Evolutionary conservation across 257 asterid genomes (phyloP), one percentile per base, ranked within the genome.

Genomic region (Nicotiana attenuata): DNA sequence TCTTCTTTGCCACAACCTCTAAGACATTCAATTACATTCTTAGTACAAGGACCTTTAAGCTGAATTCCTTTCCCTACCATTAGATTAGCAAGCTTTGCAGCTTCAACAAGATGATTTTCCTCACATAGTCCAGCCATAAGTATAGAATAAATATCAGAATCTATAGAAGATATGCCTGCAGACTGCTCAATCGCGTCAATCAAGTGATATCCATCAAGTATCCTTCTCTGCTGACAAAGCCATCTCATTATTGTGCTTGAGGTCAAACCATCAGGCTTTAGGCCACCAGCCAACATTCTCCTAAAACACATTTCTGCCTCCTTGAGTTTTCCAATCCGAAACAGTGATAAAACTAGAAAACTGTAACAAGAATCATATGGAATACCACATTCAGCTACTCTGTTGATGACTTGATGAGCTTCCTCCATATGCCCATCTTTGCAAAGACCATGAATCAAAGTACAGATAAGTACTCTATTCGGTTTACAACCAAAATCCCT

Each of bases 381-480:
- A 81, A 88, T 56, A 5, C 81, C 81, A 45, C 73, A 82, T 55
- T 87, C 89, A 63, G 86, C 83, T 78, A 86, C 91, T 76, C 75
- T 90, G 52, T 91, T 90, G 60, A 92, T 78, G 14, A 91, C 81
- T 64, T 84, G 80, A 59, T 82, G 60, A 59, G 92, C 99, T 86
- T 95, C 93, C 55, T 91, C 91, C 10, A 88, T 41, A 68, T 64
- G 84, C 65, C 94, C 97, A 16, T 92, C 89, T 77, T 66, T 84
- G 80, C 96, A 90, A 76, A 95, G 94, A 47, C 96, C 97, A 60
- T 92, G 88, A 26, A 95, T 84, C 66, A 95, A 64, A 77, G 91
- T 82, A 73, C 76, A 71, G 81, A 91, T 81, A 7, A 94, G 86
- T 63, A 89, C 89, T 83, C 82, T 89, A 82, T 93, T 93, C 7